phyloP scores from a whole-genome alignment of 306 rosid species.

The Parietaria judaica region DNA sequence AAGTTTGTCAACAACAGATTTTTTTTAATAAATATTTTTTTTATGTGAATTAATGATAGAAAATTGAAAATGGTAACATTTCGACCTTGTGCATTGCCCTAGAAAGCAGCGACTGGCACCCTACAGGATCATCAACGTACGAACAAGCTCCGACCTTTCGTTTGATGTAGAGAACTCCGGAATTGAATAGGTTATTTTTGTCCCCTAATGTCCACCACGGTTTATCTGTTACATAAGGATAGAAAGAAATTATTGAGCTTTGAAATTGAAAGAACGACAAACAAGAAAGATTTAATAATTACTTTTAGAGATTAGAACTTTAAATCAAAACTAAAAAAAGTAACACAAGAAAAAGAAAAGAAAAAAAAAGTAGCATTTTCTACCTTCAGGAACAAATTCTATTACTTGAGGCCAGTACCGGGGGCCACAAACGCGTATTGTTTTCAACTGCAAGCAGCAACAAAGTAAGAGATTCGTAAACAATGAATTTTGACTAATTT shows the following conservation, averaged over 20 bases:
- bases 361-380: not conserved
- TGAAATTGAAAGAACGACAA: slow-evolving; percentile 11
- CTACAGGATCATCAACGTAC: slow-evolving; percentile 92
- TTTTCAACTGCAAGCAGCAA: slow-evolving; percentile 59
- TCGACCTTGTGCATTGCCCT: slow-evolving; percentile 96
- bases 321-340: not conserved
- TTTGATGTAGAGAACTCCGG: slow-evolving; percentile 88
- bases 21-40: not conserved
- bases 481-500: too few relatives aligned
- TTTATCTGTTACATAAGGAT: slow-evolving; percentile 52
- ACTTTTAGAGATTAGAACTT: slow-evolving; percentile 7
- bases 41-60: too few relatives aligned
- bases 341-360: not conserved
- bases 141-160: slow-evolving; percentile 98
- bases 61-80: not conserved
- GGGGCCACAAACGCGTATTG: slow-evolving; percentile 80
- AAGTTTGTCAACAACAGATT: slow-evolving; percentile 16
- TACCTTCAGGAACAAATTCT: slow-evolving; percentile 79
- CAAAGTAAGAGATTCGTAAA: slow-evolving; percentile 9
- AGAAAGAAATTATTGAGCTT: slow-evolving; percentile 5
- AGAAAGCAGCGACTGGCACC: slow-evolving; percentile 88
- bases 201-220: slow-evolving; percentile 93
- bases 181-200: slow-evolving; percentile 66
- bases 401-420: slow-evolving; percentile 91
- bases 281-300: not conserved